These are phyloP conservation scores for Mycena capillaripes DNA, from an alignment of 768 basidiomycete genomes.

Conservation along the genomic window DNA sequence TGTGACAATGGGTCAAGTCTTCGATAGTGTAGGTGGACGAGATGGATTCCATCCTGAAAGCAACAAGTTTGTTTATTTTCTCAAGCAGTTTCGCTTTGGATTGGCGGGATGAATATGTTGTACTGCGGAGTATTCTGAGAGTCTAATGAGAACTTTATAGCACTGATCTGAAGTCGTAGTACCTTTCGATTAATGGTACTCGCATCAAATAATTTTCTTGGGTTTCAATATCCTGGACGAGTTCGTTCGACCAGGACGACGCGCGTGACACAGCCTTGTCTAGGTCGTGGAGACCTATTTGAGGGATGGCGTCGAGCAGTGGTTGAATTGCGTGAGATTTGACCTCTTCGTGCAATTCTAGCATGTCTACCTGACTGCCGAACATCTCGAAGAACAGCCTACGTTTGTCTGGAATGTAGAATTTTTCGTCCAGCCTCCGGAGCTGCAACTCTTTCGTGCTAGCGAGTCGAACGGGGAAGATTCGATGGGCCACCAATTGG, in stretches of 20 bases:
- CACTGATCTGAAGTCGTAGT: not conserved
- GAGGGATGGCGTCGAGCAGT: not conserved
- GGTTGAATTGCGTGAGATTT: not conserved
- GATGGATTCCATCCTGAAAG: not conserved
- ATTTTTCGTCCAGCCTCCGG: constrained; percentile 16
- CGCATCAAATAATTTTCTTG: constrained; percentile 12
- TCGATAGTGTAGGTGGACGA: not conserved
- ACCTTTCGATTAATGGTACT: not conserved
- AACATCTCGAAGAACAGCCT: constrained; percentile 10
- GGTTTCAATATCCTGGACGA: not conserved
- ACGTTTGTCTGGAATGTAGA: constrained; percentile 40
- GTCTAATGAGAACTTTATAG: no score
- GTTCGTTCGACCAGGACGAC: not conserved
- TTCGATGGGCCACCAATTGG: not conserved
- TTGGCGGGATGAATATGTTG: not conserved
- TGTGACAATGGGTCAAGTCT: not conserved
- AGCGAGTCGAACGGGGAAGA: constrained; percentile 19
- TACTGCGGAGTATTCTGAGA: not conserved
- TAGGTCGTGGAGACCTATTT: not conserved
- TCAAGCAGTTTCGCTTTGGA: not conserved
- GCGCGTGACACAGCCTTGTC: not conserved
- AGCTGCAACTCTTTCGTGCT: not conserved
- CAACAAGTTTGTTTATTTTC: not conserved
- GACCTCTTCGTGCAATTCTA: not conserved
- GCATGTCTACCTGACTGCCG: not conserved